Percentiles rank a stretch among this genome's conserved stretches.
These are phyloP conservation scores for Coprinopsis strossmayeri DNA, from an alignment of 768 basidiomycete species.

Conservation along the genomic window DNA sequence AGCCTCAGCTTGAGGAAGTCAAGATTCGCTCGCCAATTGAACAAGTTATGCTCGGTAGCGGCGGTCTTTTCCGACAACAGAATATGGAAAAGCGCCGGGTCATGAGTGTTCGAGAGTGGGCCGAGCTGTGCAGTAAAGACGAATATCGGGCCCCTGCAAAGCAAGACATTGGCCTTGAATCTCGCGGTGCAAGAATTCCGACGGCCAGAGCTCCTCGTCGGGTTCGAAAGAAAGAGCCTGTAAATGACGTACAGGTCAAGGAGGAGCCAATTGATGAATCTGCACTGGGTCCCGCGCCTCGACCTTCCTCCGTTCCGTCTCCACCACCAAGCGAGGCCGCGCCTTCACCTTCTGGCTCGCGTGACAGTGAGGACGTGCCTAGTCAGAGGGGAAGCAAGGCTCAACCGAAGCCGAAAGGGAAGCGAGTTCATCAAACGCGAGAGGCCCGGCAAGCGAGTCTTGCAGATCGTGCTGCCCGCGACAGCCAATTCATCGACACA, in stretches of 20 bases:
- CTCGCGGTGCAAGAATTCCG: constrained; percentile 25
- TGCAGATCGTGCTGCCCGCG: constrained; percentile 38
- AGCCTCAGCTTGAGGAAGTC: constrained; percentile 62
- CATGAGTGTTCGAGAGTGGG: constrained; percentile 87
- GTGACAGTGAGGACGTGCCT: background rate
- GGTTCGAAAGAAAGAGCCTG: constrained; percentile 41
- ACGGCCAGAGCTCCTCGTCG: constrained; percentile 26
- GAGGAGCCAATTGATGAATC: constrained; percentile 40
- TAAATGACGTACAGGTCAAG: constrained; percentile 33
- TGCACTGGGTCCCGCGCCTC: constrained; percentile 17
- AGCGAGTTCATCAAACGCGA: constrained; percentile 33
- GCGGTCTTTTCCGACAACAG: constrained; percentile 83
- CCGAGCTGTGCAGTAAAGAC: constrained; percentile 64
- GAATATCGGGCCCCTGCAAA: constrained; percentile 72
- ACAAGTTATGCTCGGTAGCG: constrained; percentile 83
- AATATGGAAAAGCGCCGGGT: constrained; percentile 84
- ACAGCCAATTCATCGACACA: constrained; percentile 52
- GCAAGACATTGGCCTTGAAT: constrained; percentile 56
- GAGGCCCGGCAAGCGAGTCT: constrained; percentile 45
- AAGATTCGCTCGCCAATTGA: constrained; percentile 89
- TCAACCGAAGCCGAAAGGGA: constrained; percentile 25
- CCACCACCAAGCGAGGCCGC: constrained; percentile 33
- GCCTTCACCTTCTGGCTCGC: background rate
- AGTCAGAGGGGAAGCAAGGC: background rate
- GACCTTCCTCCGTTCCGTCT: constrained; percentile 17